These are phyloP conservation scores for Daedaleopsis sinensis DNA, from an alignment of 768 basidiomycete genomes.

Conservation along the genomic window DNA sequence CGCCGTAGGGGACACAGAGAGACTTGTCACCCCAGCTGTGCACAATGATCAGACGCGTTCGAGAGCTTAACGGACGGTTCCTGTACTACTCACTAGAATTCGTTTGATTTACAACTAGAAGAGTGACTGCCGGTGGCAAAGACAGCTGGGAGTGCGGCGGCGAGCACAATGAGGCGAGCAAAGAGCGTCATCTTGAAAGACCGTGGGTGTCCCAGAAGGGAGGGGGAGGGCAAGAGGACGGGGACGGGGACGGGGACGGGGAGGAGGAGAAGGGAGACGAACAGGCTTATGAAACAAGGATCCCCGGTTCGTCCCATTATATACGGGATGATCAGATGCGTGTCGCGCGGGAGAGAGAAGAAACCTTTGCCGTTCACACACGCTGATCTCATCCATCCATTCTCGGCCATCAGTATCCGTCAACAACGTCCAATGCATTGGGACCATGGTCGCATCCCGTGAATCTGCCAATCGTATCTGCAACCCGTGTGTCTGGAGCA, in stretches of 20 bases:
- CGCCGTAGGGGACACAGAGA: constrained; percentile 22
- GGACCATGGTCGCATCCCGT: constrained; percentile 7
- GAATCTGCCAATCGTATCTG: constrained; percentile 5
- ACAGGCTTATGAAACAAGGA: constrained; percentile 15
- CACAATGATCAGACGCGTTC: neutral
- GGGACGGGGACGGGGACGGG: constrained; percentile 24
- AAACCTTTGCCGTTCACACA: constrained; percentile 7
- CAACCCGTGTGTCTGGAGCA: neutral
- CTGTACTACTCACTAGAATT: constrained; percentile 26
- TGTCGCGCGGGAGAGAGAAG: constrained; percentile 3
- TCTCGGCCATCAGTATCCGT: constrained; percentile 21
- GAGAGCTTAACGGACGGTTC: neutral
- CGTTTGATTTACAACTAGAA: constrained; percentile 30
- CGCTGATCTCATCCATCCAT: constrained; percentile 14
- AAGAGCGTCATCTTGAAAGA: constrained; percentile 41
- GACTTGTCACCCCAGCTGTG: constrained; percentile 35
- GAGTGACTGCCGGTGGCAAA: constrained; percentile 28
- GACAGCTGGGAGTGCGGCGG: constrained; percentile 36
- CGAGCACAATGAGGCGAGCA: constrained; percentile 37
- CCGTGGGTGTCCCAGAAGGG: constrained; percentile 29
- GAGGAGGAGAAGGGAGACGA: constrained; percentile 25
- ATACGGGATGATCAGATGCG: constrained; percentile 3
- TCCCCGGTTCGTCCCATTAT: constrained; percentile 8
- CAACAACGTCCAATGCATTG: constrained; percentile 7
- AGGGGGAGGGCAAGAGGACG: constrained; percentile 19